Conservation (phyloP, 2,329 filamentous ascomycete species). For the Annulohypoxylon truncatum region DNA sequence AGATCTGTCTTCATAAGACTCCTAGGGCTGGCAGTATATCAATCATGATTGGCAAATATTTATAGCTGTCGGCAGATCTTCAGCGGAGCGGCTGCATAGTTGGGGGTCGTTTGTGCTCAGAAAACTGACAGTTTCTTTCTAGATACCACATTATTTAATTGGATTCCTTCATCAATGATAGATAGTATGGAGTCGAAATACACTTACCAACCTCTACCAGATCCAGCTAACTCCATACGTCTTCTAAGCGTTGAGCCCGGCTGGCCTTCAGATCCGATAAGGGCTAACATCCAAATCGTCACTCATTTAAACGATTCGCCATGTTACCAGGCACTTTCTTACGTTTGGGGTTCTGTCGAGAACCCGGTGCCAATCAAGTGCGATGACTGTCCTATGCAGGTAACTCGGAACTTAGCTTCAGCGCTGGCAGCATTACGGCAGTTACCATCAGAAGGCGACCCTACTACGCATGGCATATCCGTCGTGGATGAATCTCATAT, state of each 20-base stretch:
- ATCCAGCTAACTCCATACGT: conserved; percentile 11
- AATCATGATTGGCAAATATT: neutral
- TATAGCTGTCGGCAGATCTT: conserved; percentile 3
- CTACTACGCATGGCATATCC: neutral
- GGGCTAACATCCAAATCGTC: neutral
- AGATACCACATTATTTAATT: neutral
- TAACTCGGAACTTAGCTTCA: conserved; percentile 7
- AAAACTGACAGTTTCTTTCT: neutral
- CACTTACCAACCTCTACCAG: conserved; percentile 2
- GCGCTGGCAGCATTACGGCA: neutral
- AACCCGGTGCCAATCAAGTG: conserved; percentile 6
- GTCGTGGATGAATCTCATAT: conserved; percentile 6
- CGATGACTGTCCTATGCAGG: neutral
- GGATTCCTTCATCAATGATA: neutral
- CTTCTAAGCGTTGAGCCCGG: conserved; percentile 10
- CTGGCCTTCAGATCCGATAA: conserved; percentile 14
- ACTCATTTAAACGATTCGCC: conserved; percentile 2
- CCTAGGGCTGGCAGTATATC: neutral
- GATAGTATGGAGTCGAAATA: neutral
- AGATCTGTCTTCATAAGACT: neutral
- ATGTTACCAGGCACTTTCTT: conserved; percentile 10
- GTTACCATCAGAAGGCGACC: conserved; percentile 7
- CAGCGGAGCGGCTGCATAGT: neutral
- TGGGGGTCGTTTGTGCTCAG: neutral
- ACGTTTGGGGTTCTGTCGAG: conserved; percentile 10